Base-by-base conservation (phyloP, 192 early-diverging fungal species). In the Coemansia sp. region DNA sequence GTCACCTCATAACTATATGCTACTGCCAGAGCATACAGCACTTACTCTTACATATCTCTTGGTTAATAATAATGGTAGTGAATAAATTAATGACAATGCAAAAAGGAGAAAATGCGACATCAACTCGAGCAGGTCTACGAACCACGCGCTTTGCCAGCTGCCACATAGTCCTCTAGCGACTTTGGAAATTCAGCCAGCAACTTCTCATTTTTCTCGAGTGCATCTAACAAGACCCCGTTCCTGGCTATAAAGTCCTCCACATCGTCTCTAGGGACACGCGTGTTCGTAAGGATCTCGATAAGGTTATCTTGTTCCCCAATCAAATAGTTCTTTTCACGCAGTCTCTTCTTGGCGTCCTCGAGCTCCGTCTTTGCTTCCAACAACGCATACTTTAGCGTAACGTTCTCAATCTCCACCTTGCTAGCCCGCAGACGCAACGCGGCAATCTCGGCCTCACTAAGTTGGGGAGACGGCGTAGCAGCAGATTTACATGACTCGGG, bases 351-450 rank as follows among this genome's bases (percentile, higher is more conserved):
- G 6, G 80, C 75, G 2, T 75, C 80, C 65, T 74, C 74, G 22
- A 82, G 80, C 34, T 82, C 80, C 1, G 80, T 46, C 72, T 82
- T 82, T 69, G 80, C 74, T 41, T 82, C 80, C 43, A 74, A 24
- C 24, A 82, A 72, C 75, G 76, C 75, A 50, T 77, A 75, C 66
- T 67, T 76, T 24, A 82, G 62, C 18, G 80, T 74, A 3, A 74
- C 67, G n/a, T 70, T 52, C 62, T 82, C 80, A 5, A 72, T 77
- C 71, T 82, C 80, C 1, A 66, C 65, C 62, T 70, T 71, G 13
- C 65, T 68, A 3, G 60, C 61, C 41, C 65, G 68, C 29, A 46
- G 66, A 24, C 57, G 58, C 65, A 66, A 22, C 18, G 63, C 20
- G 16, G 46, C 39, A 15, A 36, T 38, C 8, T 68, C 72, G 4